Percentiles rank a stretch among this genome's conserved stretches.
phyloP scores from a whole-genome alignment of 176 grass and related monocot species.

The Lolium multiflorum region DNA sequence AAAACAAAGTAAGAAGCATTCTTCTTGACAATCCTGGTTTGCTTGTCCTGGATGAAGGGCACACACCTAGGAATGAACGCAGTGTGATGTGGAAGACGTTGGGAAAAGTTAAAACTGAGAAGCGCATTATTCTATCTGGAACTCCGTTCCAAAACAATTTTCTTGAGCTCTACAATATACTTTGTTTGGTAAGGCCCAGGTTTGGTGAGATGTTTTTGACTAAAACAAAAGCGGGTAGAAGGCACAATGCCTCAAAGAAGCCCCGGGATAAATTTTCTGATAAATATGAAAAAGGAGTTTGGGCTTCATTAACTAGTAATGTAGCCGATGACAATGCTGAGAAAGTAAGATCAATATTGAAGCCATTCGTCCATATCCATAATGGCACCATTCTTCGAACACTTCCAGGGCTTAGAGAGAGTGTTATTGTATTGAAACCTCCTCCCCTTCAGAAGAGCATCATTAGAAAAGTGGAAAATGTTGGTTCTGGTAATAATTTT shows the following conservation, averaged over 20 bases:
- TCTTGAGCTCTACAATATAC: constrained; percentile 91
- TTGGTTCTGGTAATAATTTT: constrained; percentile 73
- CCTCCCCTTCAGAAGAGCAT: constrained; percentile 64
- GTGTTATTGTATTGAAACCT: constrained; percentile 69
- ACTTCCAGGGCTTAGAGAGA: constrained; percentile 83
- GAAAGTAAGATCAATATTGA: constrained; percentile 82
- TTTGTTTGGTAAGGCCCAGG: constrained; percentile 81
- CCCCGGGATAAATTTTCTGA: constrained; percentile 55
- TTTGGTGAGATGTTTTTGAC: constrained; percentile 89
- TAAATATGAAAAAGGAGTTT: constrained; percentile 80
- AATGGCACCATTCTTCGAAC: constrained; percentile 85
- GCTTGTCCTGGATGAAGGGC: constrained; percentile 91
- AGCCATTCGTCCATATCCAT: constrained; percentile 93
- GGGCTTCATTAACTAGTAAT: constrained; percentile 86
- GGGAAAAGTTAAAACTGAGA: constrained; percentile 80
- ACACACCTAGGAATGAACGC: constrained; percentile 87
- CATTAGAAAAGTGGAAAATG: constrained; percentile 86
- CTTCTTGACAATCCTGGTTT: constrained; percentile 88
- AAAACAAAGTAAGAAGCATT: constrained; percentile 64
- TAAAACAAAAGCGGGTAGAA: constrained; percentile 53
- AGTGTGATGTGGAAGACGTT: constrained; percentile 84
- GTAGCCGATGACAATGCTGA: constrained; percentile 84
- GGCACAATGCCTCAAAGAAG: constrained; percentile 50
- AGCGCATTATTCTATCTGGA: constrained; percentile 93
- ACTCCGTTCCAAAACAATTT: constrained; percentile 98